Evolutionary conservation across 345 rosid species (phyloP).

Genomic region (Corymbia maculata): DNA sequence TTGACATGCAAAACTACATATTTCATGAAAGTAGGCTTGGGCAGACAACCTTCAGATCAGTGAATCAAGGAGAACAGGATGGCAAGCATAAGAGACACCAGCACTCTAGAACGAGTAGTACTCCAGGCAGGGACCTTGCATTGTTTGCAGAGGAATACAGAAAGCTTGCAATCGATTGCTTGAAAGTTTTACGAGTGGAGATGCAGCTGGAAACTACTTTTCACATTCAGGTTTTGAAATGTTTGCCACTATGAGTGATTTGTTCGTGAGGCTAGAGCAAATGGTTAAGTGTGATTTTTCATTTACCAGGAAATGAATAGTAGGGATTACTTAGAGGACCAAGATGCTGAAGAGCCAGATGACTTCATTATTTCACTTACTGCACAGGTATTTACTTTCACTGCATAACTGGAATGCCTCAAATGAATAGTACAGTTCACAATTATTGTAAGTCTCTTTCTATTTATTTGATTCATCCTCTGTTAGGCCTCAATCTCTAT

Average conservation of each 20-base stretch:
- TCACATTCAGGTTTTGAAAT: slow-evolving; percentile 64
- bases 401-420: neutral
- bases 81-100: slow-evolving; percentile 20
- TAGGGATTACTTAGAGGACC: slow-evolving; percentile 89
- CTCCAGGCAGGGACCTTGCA: slow-evolving; percentile 44
- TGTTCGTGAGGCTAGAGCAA: neutral
- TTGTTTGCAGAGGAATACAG: slow-evolving; percentile 88
- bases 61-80: slow-evolving; percentile 41
- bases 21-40: slow-evolving; percentile 47
- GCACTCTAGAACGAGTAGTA: slow-evolving; percentile 23
- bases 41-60: slow-evolving; percentile 37
- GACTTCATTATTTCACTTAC: slow-evolving; percentile 86
- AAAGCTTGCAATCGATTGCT: slow-evolving; percentile 91
- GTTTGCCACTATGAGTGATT: neutral
- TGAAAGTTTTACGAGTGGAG: slow-evolving; percentile 95
- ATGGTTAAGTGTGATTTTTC: slow-evolving; percentile 1
- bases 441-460: neutral
- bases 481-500: neutral
- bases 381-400: slow-evolving; percentile 51
- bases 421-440: neutral
- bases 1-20: neutral
- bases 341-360: slow-evolving; percentile 97
- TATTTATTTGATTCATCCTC: neutral
- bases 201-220: slow-evolving; percentile 95
- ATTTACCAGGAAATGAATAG: slow-evolving; percentile 71